These are phyloP conservation scores for Teratosphaeriaceae sp. DNA, from an alignment of 2,329 filamentous ascomycete species.

Conservation along the genomic window DNA sequence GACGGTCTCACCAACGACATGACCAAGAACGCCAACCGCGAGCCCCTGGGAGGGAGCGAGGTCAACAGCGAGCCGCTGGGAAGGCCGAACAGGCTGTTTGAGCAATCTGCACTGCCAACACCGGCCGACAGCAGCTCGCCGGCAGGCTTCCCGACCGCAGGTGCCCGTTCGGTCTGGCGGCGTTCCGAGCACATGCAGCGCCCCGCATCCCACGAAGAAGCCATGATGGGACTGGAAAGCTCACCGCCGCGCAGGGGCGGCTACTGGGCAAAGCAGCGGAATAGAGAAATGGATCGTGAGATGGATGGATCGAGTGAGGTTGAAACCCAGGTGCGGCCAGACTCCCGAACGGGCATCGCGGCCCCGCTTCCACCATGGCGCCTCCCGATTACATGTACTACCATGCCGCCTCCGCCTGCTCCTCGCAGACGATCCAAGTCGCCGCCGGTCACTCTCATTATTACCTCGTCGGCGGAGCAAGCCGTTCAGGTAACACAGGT, in stretches of 20 bases:
- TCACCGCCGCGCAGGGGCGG: background rate
- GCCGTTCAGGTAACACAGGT: background rate
- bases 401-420: background rate
- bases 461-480: background rate
- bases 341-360: background rate
- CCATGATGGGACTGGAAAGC: background rate
- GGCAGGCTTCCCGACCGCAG: background rate
- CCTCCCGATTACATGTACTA: background rate
- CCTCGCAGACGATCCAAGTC: slow-evolving; percentile 1
- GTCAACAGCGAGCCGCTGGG: too few species aligned
- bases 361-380: background rate
- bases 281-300: background rate
- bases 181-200: background rate
- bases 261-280: background rate
- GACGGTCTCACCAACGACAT: background rate
- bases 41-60: too few species aligned
- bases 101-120: background rate
- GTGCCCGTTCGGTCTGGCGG: slow-evolving; percentile 7
- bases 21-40: slow-evolving; percentile 4
- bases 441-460: background rate
- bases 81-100: slow-evolving; percentile 8
- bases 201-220: background rate
- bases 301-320: background rate
- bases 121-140: background rate
- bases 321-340: background rate